These are phyloP conservation scores for Halophytophthora polymorphica DNA, from an alignment of 352 stramenopile genomes.

Conservation along the genomic window DNA sequence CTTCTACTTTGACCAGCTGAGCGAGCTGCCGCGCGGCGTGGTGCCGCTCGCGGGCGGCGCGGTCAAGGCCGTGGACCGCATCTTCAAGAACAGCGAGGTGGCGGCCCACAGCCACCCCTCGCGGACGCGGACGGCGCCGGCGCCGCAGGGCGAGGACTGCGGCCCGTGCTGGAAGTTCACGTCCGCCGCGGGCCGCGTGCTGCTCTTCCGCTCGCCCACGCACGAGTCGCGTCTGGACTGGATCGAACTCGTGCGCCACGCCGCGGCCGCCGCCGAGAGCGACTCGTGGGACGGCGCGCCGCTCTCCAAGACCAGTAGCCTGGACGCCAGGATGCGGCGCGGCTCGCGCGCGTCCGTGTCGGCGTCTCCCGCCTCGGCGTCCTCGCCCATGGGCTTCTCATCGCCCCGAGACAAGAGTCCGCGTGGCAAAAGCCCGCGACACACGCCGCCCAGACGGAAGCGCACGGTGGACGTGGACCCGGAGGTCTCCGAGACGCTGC, in stretches of 20 bases:
- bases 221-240: slow-evolving; percentile 45
- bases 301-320: not conserved
- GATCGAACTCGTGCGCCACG: slow-evolving; percentile 47
- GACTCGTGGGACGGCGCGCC: slow-evolving; percentile 1
- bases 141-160: slow-evolving; percentile 38
- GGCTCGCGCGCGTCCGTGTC: slow-evolving; percentile 30
- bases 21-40: slow-evolving; percentile 47
- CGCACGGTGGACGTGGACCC: slow-evolving; percentile 23
- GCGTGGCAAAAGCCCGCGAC: not conserved
- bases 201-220: slow-evolving; percentile 64
- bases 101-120: too few relatives aligned
- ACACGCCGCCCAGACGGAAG: slow-evolving; percentile 14
- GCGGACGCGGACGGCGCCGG: not conserved
- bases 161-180: slow-evolving; percentile 75
- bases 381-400: slow-evolving; percentile 19
- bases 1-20: slow-evolving; percentile 62
- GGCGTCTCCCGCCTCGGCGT: slow-evolving; percentile 13
- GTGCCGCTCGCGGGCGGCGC: slow-evolving; percentile 47
- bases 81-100: slow-evolving; percentile 30
- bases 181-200: slow-evolving; percentile 43
- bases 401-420: slow-evolving; percentile 8
- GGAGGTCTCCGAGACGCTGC: slow-evolving; percentile 59
- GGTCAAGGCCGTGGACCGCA: slow-evolving; percentile 55
- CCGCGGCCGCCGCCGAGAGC: slow-evolving; percentile 16
- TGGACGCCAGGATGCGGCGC: slow-evolving; percentile 3